Base-by-base conservation (phyloP, 768 basidiomycete genomes). In the Tricholoma terreum region DNA sequence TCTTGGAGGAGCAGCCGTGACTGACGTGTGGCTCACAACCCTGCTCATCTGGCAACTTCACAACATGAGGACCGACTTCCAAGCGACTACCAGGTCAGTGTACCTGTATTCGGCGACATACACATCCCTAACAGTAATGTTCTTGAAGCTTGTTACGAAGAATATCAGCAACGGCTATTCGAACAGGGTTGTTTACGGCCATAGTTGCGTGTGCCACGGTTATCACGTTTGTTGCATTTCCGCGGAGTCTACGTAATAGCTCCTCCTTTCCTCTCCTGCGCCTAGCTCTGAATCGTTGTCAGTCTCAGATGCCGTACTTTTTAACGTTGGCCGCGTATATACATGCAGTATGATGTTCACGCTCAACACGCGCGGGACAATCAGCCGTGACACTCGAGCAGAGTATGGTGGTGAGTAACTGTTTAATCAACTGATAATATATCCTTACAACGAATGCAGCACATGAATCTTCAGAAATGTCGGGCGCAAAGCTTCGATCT, bases 31-130 rank as follows among this genome's bases (percentile, higher is more conserved):
- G n/a, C 30, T 50, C 24, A 50, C 49, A 15, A 27, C 21, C 3
- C 30, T 50, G n/a, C 49, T 50, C 21, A 27, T 50, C n/a, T 50
- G 49, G 49, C 30, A 50, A 12, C 34, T 50, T n/a, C n/a, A 50
- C 11, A 30, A 10, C 9, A 27, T 33, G 17, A 27, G 21, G n/a
- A 33, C 49, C 2, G 15, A 10, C 17, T 19, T 17, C n/a, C 27
- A 30, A 27, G 50, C 30, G 2, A 34, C 50, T 50, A 10, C 12
- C 1, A 34, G 50, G 50, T 50, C 31, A 9, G 31, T 17, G 6
- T 34, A 50, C 9, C 21, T 17, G 14, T n/a, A 12, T 38, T 38
- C 36, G 0, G 15, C 15, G 15, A 15, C 15, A 38, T 38, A 15
- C 14, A 38, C 6, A n/a, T 38, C 14, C 15, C 36, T 38, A 15